Percentiles rank a stretch among this genome's conserved stretches.
These are phyloP conservation scores for Thozetella sp. DNA, from an alignment of 495 filamentous ascomycete species.

Conservation along the genomic window DNA sequence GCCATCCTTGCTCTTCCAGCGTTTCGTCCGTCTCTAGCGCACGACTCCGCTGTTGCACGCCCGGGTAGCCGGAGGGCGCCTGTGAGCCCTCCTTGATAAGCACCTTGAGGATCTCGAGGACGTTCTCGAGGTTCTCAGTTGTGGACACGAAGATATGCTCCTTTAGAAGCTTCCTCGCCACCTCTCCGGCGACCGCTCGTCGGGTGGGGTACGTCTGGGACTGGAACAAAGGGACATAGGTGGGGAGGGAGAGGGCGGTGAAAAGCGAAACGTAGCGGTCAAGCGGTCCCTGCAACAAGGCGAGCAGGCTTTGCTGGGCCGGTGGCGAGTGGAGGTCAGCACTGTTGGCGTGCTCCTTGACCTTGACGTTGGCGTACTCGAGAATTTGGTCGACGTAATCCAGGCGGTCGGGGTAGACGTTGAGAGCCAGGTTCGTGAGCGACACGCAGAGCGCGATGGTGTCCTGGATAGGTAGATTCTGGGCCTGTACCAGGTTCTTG, in stretches of 20 bases:
- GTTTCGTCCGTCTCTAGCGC: slow-evolving; percentile 86
- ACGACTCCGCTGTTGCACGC: slow-evolving; percentile 66
- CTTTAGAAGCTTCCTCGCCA: slow-evolving; percentile 75
- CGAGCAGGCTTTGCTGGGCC: slow-evolving; percentile 85
- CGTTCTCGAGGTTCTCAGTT: slow-evolving; percentile 79
- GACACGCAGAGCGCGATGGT: slow-evolving; percentile 92
- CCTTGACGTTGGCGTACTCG: slow-evolving; percentile 85
- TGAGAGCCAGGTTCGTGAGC: slow-evolving; percentile 87
- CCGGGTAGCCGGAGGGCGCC: slow-evolving; percentile 80
- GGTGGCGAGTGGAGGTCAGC: slow-evolving; percentile 88
- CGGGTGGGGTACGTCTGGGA: slow-evolving; percentile 93
- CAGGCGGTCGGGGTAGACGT: slow-evolving; percentile 88
- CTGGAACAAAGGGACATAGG: slow-evolving; percentile 86
- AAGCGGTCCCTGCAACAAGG: slow-evolving; percentile 83
- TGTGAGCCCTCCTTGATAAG: slow-evolving; percentile 92
- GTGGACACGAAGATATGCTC: slow-evolving; percentile 79
- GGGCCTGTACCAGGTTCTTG: slow-evolving; percentile 85
- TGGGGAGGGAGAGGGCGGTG: slow-evolving; percentile 87
- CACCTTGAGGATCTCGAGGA: slow-evolving; percentile 84
- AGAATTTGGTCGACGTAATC: slow-evolving; percentile 97
- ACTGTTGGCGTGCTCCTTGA: slow-evolving; percentile 87
- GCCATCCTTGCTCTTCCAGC: slow-evolving; percentile 94
- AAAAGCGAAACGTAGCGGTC: slow-evolving; percentile 91
- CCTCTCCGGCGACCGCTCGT: slow-evolving; percentile 85
- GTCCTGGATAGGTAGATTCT: slow-evolving; percentile 90